Base-by-base conservation (phyloP, 768 basidiomycete genomes). In the Gautieria morchelliformis region DNA sequence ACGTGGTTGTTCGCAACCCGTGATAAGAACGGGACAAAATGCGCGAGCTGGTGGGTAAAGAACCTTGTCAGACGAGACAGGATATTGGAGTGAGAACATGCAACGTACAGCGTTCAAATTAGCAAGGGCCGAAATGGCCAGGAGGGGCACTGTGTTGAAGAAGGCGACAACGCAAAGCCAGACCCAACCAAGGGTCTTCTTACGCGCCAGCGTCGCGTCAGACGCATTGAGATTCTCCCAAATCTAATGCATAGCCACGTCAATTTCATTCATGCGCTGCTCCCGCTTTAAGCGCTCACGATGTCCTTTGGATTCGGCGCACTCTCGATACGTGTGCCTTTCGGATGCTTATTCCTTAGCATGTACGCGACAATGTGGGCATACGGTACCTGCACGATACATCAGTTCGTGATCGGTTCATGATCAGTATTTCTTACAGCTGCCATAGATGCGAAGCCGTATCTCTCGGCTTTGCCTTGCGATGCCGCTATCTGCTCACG, bases 241-340 rank as follows among this genome's bases (percentile, higher is more conserved):
- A 51, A 97, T 84, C 87, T 90, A 59, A 15, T 37, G 19, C 37
- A 19, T 15, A 35, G 19, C 17, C 33, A 19, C 30, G 11, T 47
- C 39, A 39, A 46, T 35, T 44, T n/a, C 20, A 30, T 47, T 47
- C 15, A 10, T 24, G 15, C 22, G 3, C 14, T 27, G 27, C 27
- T 27, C 27, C 5, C 27, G 5, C 17, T 11, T n/a, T 30, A 46
- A 30, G 47, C 1, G 72, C 81, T 58, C 61, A 90, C 88, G 57
- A 93, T 88, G 67, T 93, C 91, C 66, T 88, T 90, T 17, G 92
- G 91, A 67, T 92, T 90, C 1, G 92, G 92, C 2, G 92, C 93
- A 50, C 93, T 73, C 24, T 74, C 69, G 56, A 95, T 80, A 9
- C 72, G 73, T 0, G 89, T 80, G 7, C 89, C 87, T 64, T 86